phyloP scores from a whole-genome alignment of 2,329 filamentous ascomycete genomes.

The Colletotrichum orbiculare region DNA sequence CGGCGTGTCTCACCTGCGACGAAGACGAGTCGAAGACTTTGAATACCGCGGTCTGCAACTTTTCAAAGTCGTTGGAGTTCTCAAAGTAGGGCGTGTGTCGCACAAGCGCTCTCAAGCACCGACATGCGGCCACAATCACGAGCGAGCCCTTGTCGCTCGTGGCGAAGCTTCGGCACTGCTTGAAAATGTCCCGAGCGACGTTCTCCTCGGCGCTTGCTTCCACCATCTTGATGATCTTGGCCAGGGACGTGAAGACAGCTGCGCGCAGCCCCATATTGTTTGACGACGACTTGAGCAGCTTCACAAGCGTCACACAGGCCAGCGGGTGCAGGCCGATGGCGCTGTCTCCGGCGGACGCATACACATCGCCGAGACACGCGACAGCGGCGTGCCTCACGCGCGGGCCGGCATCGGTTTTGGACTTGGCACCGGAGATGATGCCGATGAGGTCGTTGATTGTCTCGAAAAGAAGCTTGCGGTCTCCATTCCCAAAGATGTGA shows the following conservation, averaged over 20 bases:
- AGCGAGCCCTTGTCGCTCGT: constrained; percentile 84
- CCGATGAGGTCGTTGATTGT: constrained; percentile 88
- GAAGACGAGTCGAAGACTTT: constrained; percentile 87
- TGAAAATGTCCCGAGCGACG: constrained; percentile 92
- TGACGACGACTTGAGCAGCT: constrained; percentile 81
- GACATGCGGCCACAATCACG: constrained; percentile 82
- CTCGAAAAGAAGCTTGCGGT: constrained; percentile 92
- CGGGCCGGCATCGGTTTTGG: constrained; percentile 78
- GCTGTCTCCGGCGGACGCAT: constrained; percentile 92
- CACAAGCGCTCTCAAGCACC: constrained; percentile 79
- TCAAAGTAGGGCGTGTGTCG: constrained; percentile 84
- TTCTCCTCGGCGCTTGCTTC: constrained; percentile 83
- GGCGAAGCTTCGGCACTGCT: constrained; percentile 82
- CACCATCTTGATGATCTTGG: constrained; percentile 81
- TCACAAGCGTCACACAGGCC: constrained; percentile 77
- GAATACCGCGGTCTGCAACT: constrained; percentile 82
- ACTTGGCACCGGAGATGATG: constrained; percentile 79
- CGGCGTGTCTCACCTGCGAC: constrained; percentile 82
- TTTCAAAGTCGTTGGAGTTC: constrained; percentile 91
- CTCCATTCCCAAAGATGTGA: constrained; percentile 84
- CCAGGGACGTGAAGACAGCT: constrained; percentile 79
- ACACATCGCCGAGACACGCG: constrained; percentile 88
- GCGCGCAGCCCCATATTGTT: constrained; percentile 86
- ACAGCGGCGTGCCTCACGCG: constrained; percentile 88
- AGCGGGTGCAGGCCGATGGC: constrained; percentile 85